phyloP scores from a whole-genome alignment of 2,329 filamentous ascomycete genomes.

The Pestalotiopsis sp. region DNA sequence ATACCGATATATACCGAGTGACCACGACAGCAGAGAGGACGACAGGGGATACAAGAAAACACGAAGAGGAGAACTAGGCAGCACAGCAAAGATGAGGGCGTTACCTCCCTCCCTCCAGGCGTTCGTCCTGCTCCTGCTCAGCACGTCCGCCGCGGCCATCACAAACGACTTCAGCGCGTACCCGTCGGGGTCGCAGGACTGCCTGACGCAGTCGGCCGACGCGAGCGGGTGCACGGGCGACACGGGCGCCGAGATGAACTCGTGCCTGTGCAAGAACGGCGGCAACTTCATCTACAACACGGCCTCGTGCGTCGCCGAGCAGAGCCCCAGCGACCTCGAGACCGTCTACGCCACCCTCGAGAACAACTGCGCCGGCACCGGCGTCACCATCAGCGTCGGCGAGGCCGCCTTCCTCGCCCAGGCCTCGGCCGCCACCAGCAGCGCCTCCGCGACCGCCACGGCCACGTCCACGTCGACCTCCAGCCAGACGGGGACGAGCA shows the following conservation, averaged over 20 bases:
- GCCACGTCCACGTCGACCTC: conserved; percentile 19
- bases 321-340: conserved; percentile 38
- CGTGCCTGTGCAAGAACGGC: conserved; percentile 52
- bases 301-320: conserved; percentile 47
- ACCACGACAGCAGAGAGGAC: no score
- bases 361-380: conserved; percentile 44
- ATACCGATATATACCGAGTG: not conserved
- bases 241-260: conserved; percentile 43
- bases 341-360: conserved; percentile 46
- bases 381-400: conserved; percentile 44
- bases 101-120: not conserved
- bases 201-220: conserved; percentile 44
- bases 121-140: conserved; percentile 31
- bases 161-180: conserved; percentile 47
- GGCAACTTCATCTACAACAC: conserved; percentile 51
- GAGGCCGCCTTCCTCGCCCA: conserved; percentile 43
- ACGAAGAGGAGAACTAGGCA: not conserved
- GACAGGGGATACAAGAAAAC: not conserved
- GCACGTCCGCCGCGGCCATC: conserved; percentile 25
- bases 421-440: conserved; percentile 26
- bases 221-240: conserved; percentile 42
- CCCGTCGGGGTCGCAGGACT: conserved; percentile 42
- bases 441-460: conserved; percentile 10
- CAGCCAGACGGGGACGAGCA: conserved; percentile 16
- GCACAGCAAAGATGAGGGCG: not conserved